These are phyloP conservation scores for Verticillium zaregamsianum DNA, from an alignment of 2,329 filamentous ascomycete genomes.

Conservation along the genomic window DNA sequence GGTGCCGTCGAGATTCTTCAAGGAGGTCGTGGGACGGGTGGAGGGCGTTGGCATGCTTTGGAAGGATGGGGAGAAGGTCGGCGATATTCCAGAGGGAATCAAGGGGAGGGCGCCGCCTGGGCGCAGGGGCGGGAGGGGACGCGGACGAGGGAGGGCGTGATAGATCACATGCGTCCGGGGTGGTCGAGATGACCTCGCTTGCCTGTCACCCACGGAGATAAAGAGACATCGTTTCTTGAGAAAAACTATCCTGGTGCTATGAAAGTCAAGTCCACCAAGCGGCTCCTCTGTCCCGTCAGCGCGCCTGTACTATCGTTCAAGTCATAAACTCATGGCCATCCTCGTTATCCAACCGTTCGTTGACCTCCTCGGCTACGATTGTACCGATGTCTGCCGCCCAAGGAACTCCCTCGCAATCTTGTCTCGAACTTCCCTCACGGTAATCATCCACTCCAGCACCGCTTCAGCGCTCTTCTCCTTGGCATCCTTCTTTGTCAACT, in stretches of 20 bases:
- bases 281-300: no score
- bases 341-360: no score
- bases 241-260: no score
- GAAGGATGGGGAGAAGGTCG: constrained; percentile 62
- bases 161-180: background rate
- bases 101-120: constrained; percentile 43
- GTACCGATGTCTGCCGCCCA: background rate
- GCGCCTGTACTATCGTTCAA: no score
- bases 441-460: constrained; percentile 31
- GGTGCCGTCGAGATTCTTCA: constrained; percentile 65
- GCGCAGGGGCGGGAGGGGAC: constrained; percentile 27
- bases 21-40: constrained; percentile 61
- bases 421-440: background rate
- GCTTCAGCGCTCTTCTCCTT: constrained; percentile 33
- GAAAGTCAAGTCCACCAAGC: no score
- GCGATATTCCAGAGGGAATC: constrained; percentile 61
- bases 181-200: no score
- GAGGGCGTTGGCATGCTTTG: constrained; percentile 62
- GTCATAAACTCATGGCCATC: no score
- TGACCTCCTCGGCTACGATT: no score
- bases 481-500: constrained; percentile 28
- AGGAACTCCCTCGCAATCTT: background rate
- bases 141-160: constrained; percentile 8
- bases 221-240: no score
- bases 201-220: no score